Base-by-base conservation (phyloP, 202 grass and related monocot species). In the Cymbopogon flexuosus region DNA sequence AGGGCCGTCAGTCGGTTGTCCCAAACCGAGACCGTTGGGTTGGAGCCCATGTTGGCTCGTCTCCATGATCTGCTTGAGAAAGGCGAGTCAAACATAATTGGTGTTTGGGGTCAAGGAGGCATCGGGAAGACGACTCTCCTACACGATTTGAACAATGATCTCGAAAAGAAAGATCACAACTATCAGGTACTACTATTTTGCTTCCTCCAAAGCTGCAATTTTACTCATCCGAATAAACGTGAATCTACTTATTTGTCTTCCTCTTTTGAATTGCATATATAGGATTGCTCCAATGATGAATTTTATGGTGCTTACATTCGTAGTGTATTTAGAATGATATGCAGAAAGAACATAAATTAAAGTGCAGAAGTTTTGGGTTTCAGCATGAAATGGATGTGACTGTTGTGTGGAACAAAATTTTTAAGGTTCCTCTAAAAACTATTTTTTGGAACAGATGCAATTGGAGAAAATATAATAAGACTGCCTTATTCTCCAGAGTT, bases 41-140 rank as follows among this genome's bases (percentile, higher is more conserved):
- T 94, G 74, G 89, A 89, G 45, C 18, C 4, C 34, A 84, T 91
- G 83, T 8, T 85, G 51, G 21, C 11, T 9, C 36, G 18, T 69
- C 64, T 94, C 31, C 45, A 33, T 34, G 60, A 70, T n/a, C 29
- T 83, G 49, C 74, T 91, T 63, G 57, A 94, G 73, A 77, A 87
- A 6, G 59, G 58, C 2, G 84, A 87, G 6, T 82, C 64, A 0
- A 77, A 36, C 19, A 69, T 96, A 76, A 87, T 96, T 45, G 93
- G 93, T 27, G 68, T 96, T 2, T 88, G 90, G 77, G 90, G 93
- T 24, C 69, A 63, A 79, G 93, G 90, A 46, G 93, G 93, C 15
- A 66, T 93, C 3, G 93, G 93, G 7, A 93, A 96, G 86, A 88
- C 93, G 1, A 96, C 90, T 0, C 86, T 96, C 13, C 85, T 96